Conservation (phyloP, 164 flowering plant genomes). For the Macadamia integrifolia region DNA sequence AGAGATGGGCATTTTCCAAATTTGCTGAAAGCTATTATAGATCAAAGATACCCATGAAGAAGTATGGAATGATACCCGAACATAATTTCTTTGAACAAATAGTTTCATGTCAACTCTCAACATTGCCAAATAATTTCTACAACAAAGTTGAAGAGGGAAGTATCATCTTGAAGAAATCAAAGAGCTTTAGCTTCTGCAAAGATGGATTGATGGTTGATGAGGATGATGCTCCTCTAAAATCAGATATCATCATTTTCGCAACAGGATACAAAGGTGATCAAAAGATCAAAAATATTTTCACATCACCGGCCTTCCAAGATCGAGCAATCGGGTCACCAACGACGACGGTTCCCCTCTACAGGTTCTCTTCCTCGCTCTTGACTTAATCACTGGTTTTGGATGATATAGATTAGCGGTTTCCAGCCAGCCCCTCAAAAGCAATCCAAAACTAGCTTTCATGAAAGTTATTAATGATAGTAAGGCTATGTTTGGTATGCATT, state of each 20-base stretch:
- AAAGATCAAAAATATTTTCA: conserved; percentile 37
- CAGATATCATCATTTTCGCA: conserved; percentile 46
- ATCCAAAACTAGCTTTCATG: too few species aligned
- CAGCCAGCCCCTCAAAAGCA: too few species aligned
- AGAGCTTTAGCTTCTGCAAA: conserved; percentile 25
- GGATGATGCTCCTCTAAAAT: conserved; percentile 13
- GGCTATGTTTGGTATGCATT: too few species aligned
- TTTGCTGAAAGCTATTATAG: conserved; percentile 31
- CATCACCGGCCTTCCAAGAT: conserved; percentile 25
- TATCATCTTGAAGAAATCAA: conserved; percentile 30
- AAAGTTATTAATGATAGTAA: too few species aligned
- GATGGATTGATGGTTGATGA: conserved; percentile 26
- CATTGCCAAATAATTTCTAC: conserved; percentile 28
- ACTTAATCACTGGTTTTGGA: neutral
- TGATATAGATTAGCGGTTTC: too few species aligned
- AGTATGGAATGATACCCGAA: conserved; percentile 29
- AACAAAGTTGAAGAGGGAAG: conserved; percentile 31
- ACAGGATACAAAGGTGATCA: conserved; percentile 41
- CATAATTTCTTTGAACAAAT: conserved; percentile 28
- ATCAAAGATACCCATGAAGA: conserved; percentile 28
- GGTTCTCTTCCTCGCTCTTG: conserved; percentile 9
- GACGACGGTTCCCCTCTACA: conserved; percentile 32
- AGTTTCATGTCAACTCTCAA: conserved; percentile 21
- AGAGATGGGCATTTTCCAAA: conserved; percentile 34
- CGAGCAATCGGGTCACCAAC: conserved; percentile 22